Evolutionary conservation across 805 yeast species (phyloP).

Genomic region (Cyberlindnera euphorbiae): DNA sequence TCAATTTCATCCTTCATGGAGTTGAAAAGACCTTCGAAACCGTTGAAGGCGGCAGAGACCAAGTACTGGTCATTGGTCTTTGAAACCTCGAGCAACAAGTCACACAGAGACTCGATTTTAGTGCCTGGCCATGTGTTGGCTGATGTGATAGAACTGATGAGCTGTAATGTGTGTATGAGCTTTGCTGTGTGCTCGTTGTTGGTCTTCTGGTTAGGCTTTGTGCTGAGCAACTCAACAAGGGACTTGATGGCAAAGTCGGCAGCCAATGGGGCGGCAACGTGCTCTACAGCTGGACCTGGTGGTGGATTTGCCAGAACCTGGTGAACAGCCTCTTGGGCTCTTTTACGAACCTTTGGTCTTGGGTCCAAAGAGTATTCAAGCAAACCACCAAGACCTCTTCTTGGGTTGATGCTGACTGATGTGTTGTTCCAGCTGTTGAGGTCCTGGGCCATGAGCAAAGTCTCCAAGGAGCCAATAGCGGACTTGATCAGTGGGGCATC

Average conservation of each 20-base stretch:
- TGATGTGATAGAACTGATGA: conserved; percentile 63
- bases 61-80: conserved; percentile 80
- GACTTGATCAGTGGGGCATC: conserved; percentile 82
- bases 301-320: conserved; percentile 62
- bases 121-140: conserved; percentile 80
- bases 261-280: conserved; percentile 67
- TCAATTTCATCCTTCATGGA: conserved; percentile 59
- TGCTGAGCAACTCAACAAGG: conserved; percentile 41
- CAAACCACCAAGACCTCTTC: conserved; percentile 74
- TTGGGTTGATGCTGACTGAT: conserved; percentile 52
- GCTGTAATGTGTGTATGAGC: conserved; percentile 72
- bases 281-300: conserved; percentile 70
- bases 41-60: conserved; percentile 76
- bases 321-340: conserved; percentile 87
- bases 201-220: conserved; percentile 29
- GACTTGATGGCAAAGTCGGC: conserved; percentile 63
- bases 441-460: conserved; percentile 76
- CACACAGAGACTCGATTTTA: conserved; percentile 69
- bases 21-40: conserved; percentile 75
- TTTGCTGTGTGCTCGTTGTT: conserved; percentile 50
- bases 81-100: conserved; percentile 66
- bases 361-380: conserved; percentile 77
- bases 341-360: conserved; percentile 91
- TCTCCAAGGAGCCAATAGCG: conserved; percentile 80
- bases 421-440: conserved; percentile 67